Evolutionary conservation across 805 yeast genomes (phyloP), one percentile per base, ranked within the genome.

Genomic region (Kluyveromyces dobzhanskii): DNA sequence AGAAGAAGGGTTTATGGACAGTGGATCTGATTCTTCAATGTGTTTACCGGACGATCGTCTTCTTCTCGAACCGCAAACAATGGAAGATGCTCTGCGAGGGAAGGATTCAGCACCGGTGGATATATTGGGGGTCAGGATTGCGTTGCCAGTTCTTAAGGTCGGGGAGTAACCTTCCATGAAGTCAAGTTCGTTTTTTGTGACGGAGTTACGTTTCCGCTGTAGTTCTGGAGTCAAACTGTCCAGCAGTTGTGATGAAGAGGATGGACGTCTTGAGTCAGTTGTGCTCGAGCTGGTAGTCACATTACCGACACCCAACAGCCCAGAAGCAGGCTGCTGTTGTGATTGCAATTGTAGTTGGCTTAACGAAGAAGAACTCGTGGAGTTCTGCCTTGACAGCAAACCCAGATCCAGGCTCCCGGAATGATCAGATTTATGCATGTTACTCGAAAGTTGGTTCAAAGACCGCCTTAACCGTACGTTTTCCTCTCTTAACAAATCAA

Each of bases 401-500:
- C 4, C 18, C 5, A 19, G 30, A 10, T 34, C 30, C 30, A 25
- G 10, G 14, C 12, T 24, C 17, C 5, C 8, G 12, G 17, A 13
- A n/a, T 10, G 8, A 21, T 34, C 27, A 6, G 29, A 13, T 17
- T n/a, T 25, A n/a, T 34, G 17, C 16, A 24, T 3, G 12, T 29
- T 21, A 35, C 44, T 40, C 18, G 36, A 38, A 4, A 36, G 36
- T 17, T 39, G 40, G 26, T 32, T 21, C 30, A 60, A 30, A 29
- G 56, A 50, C 28, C 45, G 43, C 31, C 53, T 56, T 44, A 74
- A 54, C 18, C 50, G 47, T 29, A 56, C 61, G 47, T 73, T 75
- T 45, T 75, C 80, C 13, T 65, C 69, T 46, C 68, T 70, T 32
- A 76, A 56, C 4, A 40, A 29, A 26, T 68, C 67, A 14, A 76